These are phyloP conservation scores for Geotrichum siamense DNA, from an alignment of 1,139 yeast species.

Conservation along the genomic window DNA sequence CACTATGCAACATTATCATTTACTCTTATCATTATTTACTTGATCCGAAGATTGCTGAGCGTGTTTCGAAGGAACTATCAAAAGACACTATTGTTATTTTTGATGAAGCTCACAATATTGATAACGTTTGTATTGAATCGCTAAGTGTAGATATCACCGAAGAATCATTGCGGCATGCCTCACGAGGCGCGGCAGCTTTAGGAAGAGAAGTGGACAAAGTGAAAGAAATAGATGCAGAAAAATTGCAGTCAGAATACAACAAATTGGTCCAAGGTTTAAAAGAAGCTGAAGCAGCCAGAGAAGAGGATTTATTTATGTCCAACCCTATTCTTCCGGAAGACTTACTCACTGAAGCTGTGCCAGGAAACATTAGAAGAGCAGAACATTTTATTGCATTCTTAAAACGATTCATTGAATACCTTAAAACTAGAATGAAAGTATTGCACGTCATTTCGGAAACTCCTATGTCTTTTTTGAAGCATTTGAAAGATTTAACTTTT, in stretches of 20 bases:
- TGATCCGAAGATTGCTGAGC: slow-evolving; percentile 94
- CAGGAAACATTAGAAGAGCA: slow-evolving; percentile 94
- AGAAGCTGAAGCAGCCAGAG: slow-evolving; percentile 65
- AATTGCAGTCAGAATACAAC: slow-evolving; percentile 82
- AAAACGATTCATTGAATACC: slow-evolving; percentile 85
- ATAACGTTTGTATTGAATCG: slow-evolving; percentile 96
- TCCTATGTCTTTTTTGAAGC: slow-evolving; percentile 85
- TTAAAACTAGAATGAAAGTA: slow-evolving; percentile 96
- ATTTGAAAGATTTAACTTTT: slow-evolving; percentile 84
- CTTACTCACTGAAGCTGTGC: slow-evolving; percentile 83
- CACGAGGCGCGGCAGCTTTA: slow-evolving; percentile 73
- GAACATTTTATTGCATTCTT: slow-evolving; percentile 93
- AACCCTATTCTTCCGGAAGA: slow-evolving; percentile 86
- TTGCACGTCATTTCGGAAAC: slow-evolving; percentile 95
- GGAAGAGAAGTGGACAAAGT: slow-evolving; percentile 74
- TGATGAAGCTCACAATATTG: slow-evolving; percentile 98
- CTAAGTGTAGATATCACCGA: slow-evolving; percentile 80
- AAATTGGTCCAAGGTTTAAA: slow-evolving; percentile 83
- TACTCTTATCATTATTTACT: slow-evolving; percentile 92
- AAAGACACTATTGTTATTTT: slow-evolving; percentile 91
- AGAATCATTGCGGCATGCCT: slow-evolving; percentile 72
- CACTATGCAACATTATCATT: slow-evolving; percentile 87
- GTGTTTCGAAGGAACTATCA: slow-evolving; percentile 86
- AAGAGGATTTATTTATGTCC: slow-evolving; percentile 76
- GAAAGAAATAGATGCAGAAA: slow-evolving; percentile 72